Percentiles rank a stretch among this genome's conserved stretches.
phyloP scores from a whole-genome alignment of 2,329 filamentous ascomycete genomes.

The Akanthomyces lecanii region DNA sequence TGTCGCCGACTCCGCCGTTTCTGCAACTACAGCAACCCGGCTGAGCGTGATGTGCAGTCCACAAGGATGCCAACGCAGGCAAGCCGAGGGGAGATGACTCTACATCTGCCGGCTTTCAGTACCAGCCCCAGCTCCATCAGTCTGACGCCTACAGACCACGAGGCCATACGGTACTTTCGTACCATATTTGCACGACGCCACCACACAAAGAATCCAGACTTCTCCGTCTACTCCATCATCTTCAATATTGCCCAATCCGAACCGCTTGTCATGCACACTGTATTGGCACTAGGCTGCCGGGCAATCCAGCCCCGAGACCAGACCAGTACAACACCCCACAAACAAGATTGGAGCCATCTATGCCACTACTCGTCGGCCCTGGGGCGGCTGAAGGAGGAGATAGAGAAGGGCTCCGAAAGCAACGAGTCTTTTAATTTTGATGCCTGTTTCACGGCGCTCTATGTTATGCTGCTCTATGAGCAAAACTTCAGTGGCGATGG shows the following conservation, averaged over 20 bases:
- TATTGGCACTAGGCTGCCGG: conserved; percentile 30
- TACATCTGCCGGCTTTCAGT: conserved; percentile 16
- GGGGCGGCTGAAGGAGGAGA: conserved; percentile 28
- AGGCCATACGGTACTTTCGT: conserved; percentile 34
- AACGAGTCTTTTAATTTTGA: conserved; percentile 26
- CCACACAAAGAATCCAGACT: conserved; percentile 35
- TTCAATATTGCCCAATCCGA: conserved; percentile 30
- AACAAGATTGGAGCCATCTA: conserved; percentile 20
- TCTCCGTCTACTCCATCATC: conserved; percentile 32
- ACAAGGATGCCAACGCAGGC: conserved; percentile 2
- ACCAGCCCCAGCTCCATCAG: conserved; percentile 23
- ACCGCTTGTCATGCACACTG: conserved; percentile 34
- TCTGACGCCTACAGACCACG: conserved; percentile 29
- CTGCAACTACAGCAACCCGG: conserved; percentile 27
- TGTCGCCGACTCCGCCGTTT: conserved; percentile 25
- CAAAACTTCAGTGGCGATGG: conserved; percentile 33
- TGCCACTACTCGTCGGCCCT: conserved; percentile 31
- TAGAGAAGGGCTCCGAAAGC: conserved; percentile 20
- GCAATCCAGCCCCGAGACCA: conserved; percentile 26
- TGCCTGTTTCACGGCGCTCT: conserved; percentile 29
- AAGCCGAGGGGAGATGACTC: not conserved
- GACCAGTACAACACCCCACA: conserved; percentile 17
- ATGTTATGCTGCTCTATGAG: conserved; percentile 35
- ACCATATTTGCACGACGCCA: conserved; percentile 32
- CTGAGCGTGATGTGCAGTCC: conserved; percentile 12